Evolutionary conservation across 495 filamentous ascomycete species (phyloP).

Genomic region (Daldinia bambusicola): DNA sequence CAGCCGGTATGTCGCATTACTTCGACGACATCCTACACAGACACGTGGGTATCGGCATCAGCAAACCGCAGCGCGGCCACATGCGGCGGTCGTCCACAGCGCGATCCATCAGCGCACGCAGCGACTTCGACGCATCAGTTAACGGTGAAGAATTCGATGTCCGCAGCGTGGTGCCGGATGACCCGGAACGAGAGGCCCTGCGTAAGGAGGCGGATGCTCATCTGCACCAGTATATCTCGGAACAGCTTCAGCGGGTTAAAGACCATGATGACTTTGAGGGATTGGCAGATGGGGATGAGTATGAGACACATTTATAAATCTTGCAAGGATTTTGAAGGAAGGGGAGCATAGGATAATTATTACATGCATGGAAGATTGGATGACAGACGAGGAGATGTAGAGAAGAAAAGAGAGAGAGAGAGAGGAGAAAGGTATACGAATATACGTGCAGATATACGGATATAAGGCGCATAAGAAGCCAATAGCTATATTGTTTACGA

Average conservation of each 20-base stretch:
- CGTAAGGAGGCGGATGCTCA: constrained; percentile 69
- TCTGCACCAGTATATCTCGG: constrained; percentile 74
- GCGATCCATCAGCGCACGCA: constrained; percentile 86
- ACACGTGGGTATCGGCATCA: constrained; percentile 46
- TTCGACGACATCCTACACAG: constrained; percentile 90
- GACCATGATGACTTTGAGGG: constrained; percentile 50
- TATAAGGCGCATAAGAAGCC: constrained; percentile 4
- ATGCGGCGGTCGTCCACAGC: constrained; percentile 84
- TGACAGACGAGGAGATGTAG: constrained; percentile 4
- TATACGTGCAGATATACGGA: constrained; percentile 27
- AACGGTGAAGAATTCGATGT: constrained; percentile 51
- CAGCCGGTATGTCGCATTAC: constrained; percentile 85
- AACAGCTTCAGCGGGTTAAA: constrained; percentile 71
- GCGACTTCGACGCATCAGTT: constrained; percentile 72
- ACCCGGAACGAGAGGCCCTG: constrained; percentile 53
- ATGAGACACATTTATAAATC: constrained; percentile 58
- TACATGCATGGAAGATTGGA: background rate
- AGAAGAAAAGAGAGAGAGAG: background rate
- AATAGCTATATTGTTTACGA: background rate
- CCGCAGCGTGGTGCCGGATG: constrained; percentile 45
- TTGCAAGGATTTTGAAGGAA: background rate
- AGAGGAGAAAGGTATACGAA: constrained; percentile 19
- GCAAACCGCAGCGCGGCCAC: constrained; percentile 56
- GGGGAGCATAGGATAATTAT: background rate
- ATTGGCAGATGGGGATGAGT: constrained; percentile 58